Evolutionary conservation across 2,329 filamentous ascomycete genomes (phyloP).

Genomic region (Fusarium sp.): DNA sequence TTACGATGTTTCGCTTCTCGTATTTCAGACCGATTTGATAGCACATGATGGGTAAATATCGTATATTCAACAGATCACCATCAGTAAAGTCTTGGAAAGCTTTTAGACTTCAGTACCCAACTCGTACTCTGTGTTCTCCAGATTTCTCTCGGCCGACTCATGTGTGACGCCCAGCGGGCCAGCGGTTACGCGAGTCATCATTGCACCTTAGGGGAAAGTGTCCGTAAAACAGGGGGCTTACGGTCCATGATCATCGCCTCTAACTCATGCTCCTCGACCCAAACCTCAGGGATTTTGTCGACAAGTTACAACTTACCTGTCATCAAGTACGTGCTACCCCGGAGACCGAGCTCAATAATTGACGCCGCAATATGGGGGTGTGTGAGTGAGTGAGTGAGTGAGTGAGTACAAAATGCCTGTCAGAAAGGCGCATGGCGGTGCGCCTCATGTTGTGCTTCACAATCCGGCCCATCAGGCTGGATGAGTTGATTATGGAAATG

Average conservation of each 20-base stretch:
- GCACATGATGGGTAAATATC: slow-evolving; percentile 29
- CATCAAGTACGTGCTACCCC: slow-evolving; percentile 7
- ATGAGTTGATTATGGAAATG: neutral
- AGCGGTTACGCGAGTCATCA: slow-evolving; percentile 23
- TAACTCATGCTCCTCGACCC: neutral
- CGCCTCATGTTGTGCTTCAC: slow-evolving; percentile 6
- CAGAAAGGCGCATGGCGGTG: slow-evolving; percentile 6
- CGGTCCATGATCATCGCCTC: slow-evolving; percentile 20
- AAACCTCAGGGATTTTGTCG: slow-evolving; percentile 6
- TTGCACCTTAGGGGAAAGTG: slow-evolving; percentile 1
- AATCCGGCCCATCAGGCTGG: slow-evolving; percentile 5
- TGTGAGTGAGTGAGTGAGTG: neutral
- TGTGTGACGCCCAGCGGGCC: slow-evolving; percentile 10
- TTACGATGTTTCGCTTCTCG: slow-evolving; percentile 31
- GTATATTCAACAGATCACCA: neutral
- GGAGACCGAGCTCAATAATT: slow-evolving; percentile 23
- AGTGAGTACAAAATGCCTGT: neutral
- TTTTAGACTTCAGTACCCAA: slow-evolving; percentile 16
- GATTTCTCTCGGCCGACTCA: slow-evolving; percentile 31
- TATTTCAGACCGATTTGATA: slow-evolving; percentile 27
- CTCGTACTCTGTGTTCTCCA: slow-evolving; percentile 16
- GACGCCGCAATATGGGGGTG: neutral
- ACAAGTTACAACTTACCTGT: slow-evolving; percentile 14
- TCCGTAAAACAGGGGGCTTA: slow-evolving; percentile 28
- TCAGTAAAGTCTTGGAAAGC: slow-evolving; percentile 11